Base-by-base conservation (phyloP, 2,329 filamentous ascomycete species). In the Periconia sp. region DNA sequence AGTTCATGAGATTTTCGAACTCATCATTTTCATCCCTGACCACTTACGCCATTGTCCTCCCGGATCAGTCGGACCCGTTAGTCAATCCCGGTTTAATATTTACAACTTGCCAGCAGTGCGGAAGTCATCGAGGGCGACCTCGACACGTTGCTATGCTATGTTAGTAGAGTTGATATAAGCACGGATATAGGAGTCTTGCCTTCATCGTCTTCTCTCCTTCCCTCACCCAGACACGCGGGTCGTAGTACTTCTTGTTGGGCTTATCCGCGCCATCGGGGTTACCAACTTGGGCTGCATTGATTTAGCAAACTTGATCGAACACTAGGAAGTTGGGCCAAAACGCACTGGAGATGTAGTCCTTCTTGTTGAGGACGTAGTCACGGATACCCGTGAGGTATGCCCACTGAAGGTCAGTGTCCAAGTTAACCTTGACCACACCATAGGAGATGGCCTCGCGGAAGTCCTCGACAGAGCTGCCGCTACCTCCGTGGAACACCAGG, bases 401-500 rank as follows among this genome's bases (percentile, higher is more conserved):
- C 65, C 66, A 72, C 81, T 97, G 92, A 77, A 97, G 83, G 71
- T 99, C 94, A 36, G 94, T 99, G 78, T 99, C 94, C 65, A 99
- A 81, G 81, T 99, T 99, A 78, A 99, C 94, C 87, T 99, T 99
- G 79, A 96, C 87, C 62, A 41, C 37, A 81, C 94, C 94, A 75
- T 92, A 88, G 70, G 51, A 56, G 46, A 65, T 65, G 12, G 62
- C 62, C 42, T 65, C 52, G 6, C 57, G 81, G 83, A 88, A 99
- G 79, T 99, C 94, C 62, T 89, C 76, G 81, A 96, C 95, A 72
- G 82, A 81, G 57, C 89, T 95, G 60, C 94, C 94, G 54, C 89
- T 95, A 65, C 94, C 94, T 68, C 94, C 94, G 83, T 99, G 94
- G 88, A 99, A 99, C 73, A 99, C 94, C 68, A 99, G 90, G 85